A percentile compares a stretch with the other conserved stretches of the same genome.
These are phyloP conservation scores for Gardenia jasminoides DNA, from an alignment of 257 asterid species.

Conservation along the genomic window DNA sequence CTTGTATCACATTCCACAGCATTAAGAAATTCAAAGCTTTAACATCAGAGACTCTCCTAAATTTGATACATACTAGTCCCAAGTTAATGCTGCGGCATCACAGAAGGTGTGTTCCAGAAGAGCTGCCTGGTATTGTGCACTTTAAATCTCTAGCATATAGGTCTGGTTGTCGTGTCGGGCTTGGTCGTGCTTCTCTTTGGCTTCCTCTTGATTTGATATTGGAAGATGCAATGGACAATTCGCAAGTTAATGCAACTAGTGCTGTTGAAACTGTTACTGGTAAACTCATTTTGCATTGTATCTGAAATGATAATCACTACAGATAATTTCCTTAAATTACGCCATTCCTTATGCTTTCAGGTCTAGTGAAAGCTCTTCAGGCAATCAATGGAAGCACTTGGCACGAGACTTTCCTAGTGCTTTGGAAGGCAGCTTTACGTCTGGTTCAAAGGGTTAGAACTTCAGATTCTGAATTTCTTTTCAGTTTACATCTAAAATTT, in stretches of 20 bases:
- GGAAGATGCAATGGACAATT: slow-evolving; percentile 95
- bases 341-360: slow-evolving; percentile 41
- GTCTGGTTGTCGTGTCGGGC: slow-evolving; percentile 68
- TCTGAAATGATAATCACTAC: slow-evolving; percentile 1
- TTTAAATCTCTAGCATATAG: slow-evolving; percentile 55
- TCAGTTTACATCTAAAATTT: not conserved
- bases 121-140: slow-evolving; percentile 38
- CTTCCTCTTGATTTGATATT: slow-evolving; percentile 89
- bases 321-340: slow-evolving; percentile 15
- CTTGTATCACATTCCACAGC: slow-evolving; percentile 64
- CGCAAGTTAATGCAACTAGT: slow-evolving; percentile 83
- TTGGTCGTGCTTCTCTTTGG: slow-evolving; percentile 80
- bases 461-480: not conserved
- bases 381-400: slow-evolving; percentile 81
- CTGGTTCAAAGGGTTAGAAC: slow-evolving; percentile 88
- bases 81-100: slow-evolving; percentile 28
- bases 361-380: slow-evolving; percentile 84
- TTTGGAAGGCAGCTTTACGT: slow-evolving; percentile 97
- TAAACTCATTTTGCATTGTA: slow-evolving; percentile 29
- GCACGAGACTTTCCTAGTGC: slow-evolving; percentile 87
- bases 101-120: slow-evolving; percentile 43
- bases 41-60: slow-evolving; percentile 46
- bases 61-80: slow-evolving; percentile 42
- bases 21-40: slow-evolving; percentile 50
- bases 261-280: slow-evolving; percentile 88